A percentile compares a stretch with the other conserved stretches of the same genome.
These are phyloP conservation scores for Euphorbia celastroides DNA, from an alignment of 441 rosid species.

Conservation along the genomic window DNA sequence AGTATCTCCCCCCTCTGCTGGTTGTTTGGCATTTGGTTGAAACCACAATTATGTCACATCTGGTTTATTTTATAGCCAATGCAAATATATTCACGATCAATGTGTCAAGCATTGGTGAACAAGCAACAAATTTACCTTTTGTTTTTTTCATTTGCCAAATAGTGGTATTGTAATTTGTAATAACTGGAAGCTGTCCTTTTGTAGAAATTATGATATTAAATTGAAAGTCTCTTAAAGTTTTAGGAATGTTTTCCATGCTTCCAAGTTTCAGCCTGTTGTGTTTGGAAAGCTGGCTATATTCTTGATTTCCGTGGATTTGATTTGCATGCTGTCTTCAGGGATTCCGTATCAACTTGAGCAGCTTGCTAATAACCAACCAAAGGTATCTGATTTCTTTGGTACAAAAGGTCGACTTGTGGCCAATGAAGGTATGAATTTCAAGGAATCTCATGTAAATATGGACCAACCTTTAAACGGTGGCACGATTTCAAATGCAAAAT, in stretches of 20 bases:
- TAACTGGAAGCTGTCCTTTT: background rate
- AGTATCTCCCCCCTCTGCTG: background rate
- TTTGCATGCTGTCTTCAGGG: slow-evolving; percentile 42
- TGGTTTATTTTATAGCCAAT: no score
- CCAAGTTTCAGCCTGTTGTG: background rate
- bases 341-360: slow-evolving; percentile 91
- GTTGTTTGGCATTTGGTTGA: background rate
- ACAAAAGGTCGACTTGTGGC: slow-evolving; percentile 28
- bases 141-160: background rate
- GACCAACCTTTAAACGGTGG: slow-evolving; percentile 38
- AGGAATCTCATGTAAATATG: slow-evolving; percentile 28
- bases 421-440: slow-evolving; percentile 24
- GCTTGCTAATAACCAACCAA: slow-evolving; percentile 75
- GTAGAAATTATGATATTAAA: no score
- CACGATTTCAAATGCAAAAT: slow-evolving; percentile 26
- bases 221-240: no score
- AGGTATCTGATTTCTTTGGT: slow-evolving; percentile 69
- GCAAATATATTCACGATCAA: no score
- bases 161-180: background rate
- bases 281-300: background rate
- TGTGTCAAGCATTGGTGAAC: no score
- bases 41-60: background rate
- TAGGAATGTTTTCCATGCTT: no score
- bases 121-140: background rate
- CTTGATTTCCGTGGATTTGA: slow-evolving; percentile 13